A percentile compares a stretch with the other conserved stretches of the same genome.
Evolutionary conservation across 2,329 filamentous ascomycete genomes (phyloP).

Genomic region (Ceratocystis eucalypticola): DNA sequence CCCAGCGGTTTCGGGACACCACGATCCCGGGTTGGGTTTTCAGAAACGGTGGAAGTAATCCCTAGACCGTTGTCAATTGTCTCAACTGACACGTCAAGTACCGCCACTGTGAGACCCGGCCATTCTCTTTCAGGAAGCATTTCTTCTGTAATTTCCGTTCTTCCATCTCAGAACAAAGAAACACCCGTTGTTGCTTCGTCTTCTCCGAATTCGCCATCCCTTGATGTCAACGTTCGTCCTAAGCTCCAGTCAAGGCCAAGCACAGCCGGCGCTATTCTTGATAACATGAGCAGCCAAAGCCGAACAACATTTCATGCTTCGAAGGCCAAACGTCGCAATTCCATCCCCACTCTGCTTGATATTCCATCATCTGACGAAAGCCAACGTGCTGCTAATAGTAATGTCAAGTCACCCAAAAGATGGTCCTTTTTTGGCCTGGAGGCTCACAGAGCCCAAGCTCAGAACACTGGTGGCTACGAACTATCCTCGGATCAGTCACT

Average conservation of each 20-base stretch:
- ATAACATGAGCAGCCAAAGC: constrained; percentile 28
- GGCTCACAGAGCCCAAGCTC: constrained; percentile 25
- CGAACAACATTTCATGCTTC: constrained; percentile 19
- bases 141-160: constrained; percentile 55
- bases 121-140: constrained; percentile 70
- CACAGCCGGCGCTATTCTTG: constrained; percentile 58
- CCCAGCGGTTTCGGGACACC: constrained; percentile 24
- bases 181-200: constrained; percentile 23
- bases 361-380: constrained; percentile 24
- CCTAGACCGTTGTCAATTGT: constrained; percentile 70
- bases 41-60: constrained; percentile 71
- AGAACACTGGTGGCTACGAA: neutral
- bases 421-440: constrained; percentile 54
- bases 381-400: constrained; percentile 31
- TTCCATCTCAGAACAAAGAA: constrained; percentile 11
- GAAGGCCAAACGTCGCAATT: constrained; percentile 42
- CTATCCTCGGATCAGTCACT: constrained; percentile 20
- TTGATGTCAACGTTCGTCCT: constrained; percentile 11
- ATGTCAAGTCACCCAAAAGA: constrained; percentile 40
- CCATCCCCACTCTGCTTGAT: constrained; percentile 41
- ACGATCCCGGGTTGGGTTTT: constrained; percentile 64
- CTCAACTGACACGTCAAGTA: constrained; percentile 73
- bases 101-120: constrained; percentile 51
- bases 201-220: neutral
- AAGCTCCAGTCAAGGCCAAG: constrained; percentile 43